These are phyloP conservation scores for Microdochium trichocladiopsis DNA, from an alignment of 2,329 filamentous ascomycete species.

Conservation along the genomic window DNA sequence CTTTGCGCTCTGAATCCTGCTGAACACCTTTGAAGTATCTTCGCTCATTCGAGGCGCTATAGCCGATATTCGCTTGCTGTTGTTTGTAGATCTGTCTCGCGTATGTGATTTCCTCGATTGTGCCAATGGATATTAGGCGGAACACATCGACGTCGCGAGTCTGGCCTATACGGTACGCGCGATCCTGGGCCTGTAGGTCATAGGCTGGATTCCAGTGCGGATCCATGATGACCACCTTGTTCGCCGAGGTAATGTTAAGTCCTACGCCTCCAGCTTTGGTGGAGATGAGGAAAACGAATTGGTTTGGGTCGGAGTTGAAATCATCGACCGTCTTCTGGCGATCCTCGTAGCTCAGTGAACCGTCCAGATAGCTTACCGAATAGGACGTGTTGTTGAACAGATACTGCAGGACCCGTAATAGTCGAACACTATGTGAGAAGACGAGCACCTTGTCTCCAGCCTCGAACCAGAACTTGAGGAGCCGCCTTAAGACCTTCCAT, in stretches of 20 bases:
- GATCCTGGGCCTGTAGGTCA: conserved; percentile 91
- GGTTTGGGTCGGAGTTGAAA: conserved; percentile 80
- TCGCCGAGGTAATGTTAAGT: conserved; percentile 93
- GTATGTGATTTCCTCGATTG: conserved; percentile 95
- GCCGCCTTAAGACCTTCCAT: conserved; percentile 83
- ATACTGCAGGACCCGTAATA: conserved; percentile 77
- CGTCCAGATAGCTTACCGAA: conserved; percentile 86
- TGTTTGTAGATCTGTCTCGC: conserved; percentile 98
- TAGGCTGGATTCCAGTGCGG: conserved; percentile 97
- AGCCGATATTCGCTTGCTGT: conserved; percentile 96
- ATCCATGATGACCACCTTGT: conserved; percentile 96
- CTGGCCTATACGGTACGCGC: conserved; percentile 94
- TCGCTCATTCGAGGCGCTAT: conserved; percentile 84
- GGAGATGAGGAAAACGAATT: conserved; percentile 94
- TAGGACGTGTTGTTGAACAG: conserved; percentile 86
- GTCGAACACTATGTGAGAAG: conserved; percentile 84
- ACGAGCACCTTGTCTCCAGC: conserved; percentile 92
- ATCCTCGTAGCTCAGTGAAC: conserved; percentile 75
- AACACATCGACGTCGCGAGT: conserved; percentile 92
- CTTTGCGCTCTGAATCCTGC: conserved; percentile 72
- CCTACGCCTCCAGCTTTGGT: conserved; percentile 91
- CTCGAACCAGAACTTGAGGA: conserved; percentile 83
- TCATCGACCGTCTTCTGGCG: conserved; percentile 77
- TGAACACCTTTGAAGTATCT: conserved; percentile 95
- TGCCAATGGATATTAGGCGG: conserved; percentile 81